Conservation (phyloP, 352 stramenopile genomes). For the Phytophthora hibernalis region DNA sequence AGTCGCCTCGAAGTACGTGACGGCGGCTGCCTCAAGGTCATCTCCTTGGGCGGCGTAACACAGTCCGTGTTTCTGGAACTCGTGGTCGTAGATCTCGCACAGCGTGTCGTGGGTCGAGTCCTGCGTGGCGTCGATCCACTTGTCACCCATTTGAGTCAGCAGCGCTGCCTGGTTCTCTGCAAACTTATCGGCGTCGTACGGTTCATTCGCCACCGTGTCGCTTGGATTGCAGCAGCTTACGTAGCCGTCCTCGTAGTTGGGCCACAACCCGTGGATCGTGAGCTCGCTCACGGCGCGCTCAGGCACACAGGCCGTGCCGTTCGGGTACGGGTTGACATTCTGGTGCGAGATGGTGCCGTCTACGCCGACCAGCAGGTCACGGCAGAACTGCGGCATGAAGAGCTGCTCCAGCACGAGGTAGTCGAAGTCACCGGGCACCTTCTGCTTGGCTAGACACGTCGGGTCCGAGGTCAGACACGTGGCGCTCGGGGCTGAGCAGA, state of each 20-base stretch:
- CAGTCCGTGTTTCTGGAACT: slow-evolving; percentile 86
- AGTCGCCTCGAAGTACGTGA: slow-evolving; percentile 71
- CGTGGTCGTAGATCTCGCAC: slow-evolving; percentile 86
- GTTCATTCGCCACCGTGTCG: slow-evolving; percentile 61
- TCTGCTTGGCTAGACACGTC: slow-evolving; percentile 65
- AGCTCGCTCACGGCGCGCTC: slow-evolving; percentile 58
- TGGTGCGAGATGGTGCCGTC: slow-evolving; percentile 85
- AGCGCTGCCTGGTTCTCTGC: slow-evolving; percentile 50
- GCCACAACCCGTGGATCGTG: slow-evolving; percentile 82
- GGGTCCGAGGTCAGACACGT: slow-evolving; percentile 63
- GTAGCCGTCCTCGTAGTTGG: slow-evolving; percentile 82
- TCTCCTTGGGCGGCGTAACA: slow-evolving; percentile 69
- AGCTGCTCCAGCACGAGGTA: slow-evolving; percentile 83
- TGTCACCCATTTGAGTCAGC: slow-evolving; percentile 58
- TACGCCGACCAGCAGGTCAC: slow-evolving; percentile 69
- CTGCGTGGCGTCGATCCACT: slow-evolving; percentile 76
- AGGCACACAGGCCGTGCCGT: slow-evolving; percentile 54
- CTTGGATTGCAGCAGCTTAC: slow-evolving; percentile 75
- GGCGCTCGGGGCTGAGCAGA: slow-evolving; percentile 69
- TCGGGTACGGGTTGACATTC: slow-evolving; percentile 74
- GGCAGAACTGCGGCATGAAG: slow-evolving; percentile 84
- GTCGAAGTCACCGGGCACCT: slow-evolving; percentile 75
- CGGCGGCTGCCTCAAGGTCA: slow-evolving; percentile 57
- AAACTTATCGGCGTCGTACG: slow-evolving; percentile 60
- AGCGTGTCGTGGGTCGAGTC: slow-evolving; percentile 60